phyloP scores from a whole-genome alignment of 139 green algal species.

The Chlorella sp. region DNA sequence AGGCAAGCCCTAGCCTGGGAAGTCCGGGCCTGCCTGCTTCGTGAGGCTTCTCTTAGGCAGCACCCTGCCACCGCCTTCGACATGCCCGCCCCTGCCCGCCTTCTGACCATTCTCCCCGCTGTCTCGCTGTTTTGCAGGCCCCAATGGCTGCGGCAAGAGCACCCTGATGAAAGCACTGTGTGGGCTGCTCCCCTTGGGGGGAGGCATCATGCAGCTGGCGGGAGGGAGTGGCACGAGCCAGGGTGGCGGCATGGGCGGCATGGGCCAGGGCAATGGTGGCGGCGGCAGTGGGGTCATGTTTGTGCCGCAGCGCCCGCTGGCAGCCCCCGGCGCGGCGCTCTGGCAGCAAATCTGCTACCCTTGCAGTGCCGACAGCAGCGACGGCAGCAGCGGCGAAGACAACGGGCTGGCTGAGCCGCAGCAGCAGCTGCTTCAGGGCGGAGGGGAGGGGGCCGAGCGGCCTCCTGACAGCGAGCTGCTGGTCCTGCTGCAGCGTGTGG shows the following conservation, averaged over 20 bases:
- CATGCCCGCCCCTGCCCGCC: too few relatives aligned
- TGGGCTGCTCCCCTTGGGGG: slow-evolving; percentile 30
- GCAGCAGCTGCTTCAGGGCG: background rate
- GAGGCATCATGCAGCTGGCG: background rate
- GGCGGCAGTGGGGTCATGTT: slow-evolving; percentile 42
- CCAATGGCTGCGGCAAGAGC: slow-evolving; percentile 63
- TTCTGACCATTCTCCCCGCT: background rate
- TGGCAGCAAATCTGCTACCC: slow-evolving; percentile 69
- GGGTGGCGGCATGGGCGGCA: background rate
- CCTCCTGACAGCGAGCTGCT: background rate
- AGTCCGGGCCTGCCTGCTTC: too few relatives aligned
- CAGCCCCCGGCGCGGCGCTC: slow-evolving; percentile 57
- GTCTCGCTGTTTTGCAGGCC: slow-evolving; percentile 20
- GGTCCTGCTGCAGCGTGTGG: slow-evolving; percentile 43
- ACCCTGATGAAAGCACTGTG: slow-evolving; percentile 51
- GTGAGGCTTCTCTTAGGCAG: too few relatives aligned
- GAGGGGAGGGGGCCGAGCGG: too few relatives aligned
- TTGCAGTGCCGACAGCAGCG: background rate
- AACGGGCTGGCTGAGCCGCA: background rate
- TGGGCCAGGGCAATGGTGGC: background rate
- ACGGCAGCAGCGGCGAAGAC: background rate
- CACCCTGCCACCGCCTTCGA: too few relatives aligned
- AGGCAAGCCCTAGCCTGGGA: too few relatives aligned
- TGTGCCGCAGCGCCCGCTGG: slow-evolving; percentile 62
- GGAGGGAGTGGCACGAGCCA: too few relatives aligned